Base-by-base conservation (phyloP, 1,139 yeast species). In the Taphrina populina region DNA sequence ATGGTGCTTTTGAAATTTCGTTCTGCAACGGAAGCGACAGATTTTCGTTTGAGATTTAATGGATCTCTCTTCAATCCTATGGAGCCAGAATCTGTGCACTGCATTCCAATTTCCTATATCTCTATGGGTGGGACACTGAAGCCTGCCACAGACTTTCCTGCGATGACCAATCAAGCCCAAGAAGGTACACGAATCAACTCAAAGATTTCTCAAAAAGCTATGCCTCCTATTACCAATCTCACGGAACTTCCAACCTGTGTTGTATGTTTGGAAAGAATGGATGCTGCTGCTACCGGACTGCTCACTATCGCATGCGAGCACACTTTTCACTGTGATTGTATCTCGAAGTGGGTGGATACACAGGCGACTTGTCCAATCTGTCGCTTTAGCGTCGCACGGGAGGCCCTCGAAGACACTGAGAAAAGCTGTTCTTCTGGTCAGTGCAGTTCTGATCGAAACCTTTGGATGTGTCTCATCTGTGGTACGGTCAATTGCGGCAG, bases 241-340 rank as follows among this genome's bases (percentile, higher is more conserved):
- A 71, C 78, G 19, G 96, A 90, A 66, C 73, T 90, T 17, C 96
- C 97, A 0, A 84, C 95, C 0, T 90, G 97, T 65, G 96, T 96
- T 0, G 96, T 90, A 0, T 90, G 97, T 66, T 72, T 90, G 21
- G 97, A 90, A 64, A 73, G 95, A 61, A 83, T 90, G 84, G 97
- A 90, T 67, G 76, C 92, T 1, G 78, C 79, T 21, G 75, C 84
- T 4, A 83, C 95, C 0, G 97, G 97, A 0, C 71, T 90, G 13
- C 71, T 88, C 10, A 90, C 96, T 0, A 88, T 87, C 47, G 88
- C 94, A 0, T 90, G 96, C 62, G 96, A 87, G 66, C 96, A 90
- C 67, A 88, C 96, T 0, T 90, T 88, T 69, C 96, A 90, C 68
- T 88, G 95, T 64, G 86, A 80, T 63, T 90, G 96, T 67, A 73